Evolutionary conservation across 352 stramenopile genomes (phyloP), one percentile per base, ranked within the genome.

Genomic region (Phytophthora cactorum): DNA sequence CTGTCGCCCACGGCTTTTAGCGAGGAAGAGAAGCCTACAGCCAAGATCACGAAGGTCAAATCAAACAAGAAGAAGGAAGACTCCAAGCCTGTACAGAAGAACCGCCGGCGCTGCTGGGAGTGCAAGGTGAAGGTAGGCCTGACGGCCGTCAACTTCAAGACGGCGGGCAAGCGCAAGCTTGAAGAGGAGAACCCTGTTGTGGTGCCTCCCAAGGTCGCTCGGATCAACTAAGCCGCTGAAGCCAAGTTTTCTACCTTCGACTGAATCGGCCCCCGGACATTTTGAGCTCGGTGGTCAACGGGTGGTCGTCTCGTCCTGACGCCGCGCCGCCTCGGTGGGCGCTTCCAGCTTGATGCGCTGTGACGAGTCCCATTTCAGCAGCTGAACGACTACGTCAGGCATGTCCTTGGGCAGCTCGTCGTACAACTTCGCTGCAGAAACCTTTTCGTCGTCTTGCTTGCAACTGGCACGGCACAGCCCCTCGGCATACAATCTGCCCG

Each of bases 81-180:
- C 5, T 11, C 3, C 6, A 59, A 65, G 2, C 72, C 79, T 0
- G 68, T 90, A 14, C 90, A 97, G 77, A 97, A 92, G 65, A 97
- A 97, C 70, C 78, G 84, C 5, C 84, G 90, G 31, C 85, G 89
- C 32, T 98, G 92, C 79, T 97, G 90, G 82, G 70, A 88, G 51
- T 98, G 92, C 70, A 90, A 84, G 57, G 79, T 82, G 50, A 97
- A 97, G 71, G 82, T 97, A 5, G 86, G 84, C 0, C 69, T 97
- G n/a, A 88, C 90, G 0, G 92, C 90, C 1, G 83, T 97, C 39
- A 91, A 97, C 74, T 97, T 97, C 59, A 95, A 94, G 65, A 79
- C 73, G 27, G 78, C 84, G 0, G 89, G 79, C 34, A 96, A 96
- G 72, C 81, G 84, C 28, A 92, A 95, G 52, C 74, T 97, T 0